Conservation (phyloP, 352 stramenopile genomes). For the Bremia lactucae region DNA sequence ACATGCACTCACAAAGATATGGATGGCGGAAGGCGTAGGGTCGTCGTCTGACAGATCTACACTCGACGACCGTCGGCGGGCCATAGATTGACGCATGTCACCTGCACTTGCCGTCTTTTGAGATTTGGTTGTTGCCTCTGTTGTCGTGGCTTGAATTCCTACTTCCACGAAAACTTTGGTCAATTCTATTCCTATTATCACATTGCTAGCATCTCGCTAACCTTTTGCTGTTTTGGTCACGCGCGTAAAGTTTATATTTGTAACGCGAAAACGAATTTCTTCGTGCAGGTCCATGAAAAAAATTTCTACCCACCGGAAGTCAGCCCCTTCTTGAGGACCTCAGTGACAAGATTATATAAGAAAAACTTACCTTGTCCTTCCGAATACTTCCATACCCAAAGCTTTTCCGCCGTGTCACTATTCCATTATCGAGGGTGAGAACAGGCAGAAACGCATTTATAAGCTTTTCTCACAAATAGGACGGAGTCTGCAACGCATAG, state of each 20-base stretch:
- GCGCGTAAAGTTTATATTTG: slow-evolving; percentile 84
- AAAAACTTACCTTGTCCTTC: slow-evolving; percentile 35
- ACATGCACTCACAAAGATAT: slow-evolving; percentile 52
- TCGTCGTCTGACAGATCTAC: slow-evolving; percentile 78
- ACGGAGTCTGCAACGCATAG: slow-evolving; percentile 81
- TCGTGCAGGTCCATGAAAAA: slow-evolving; percentile 86
- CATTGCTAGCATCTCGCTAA: neutral
- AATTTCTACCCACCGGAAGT: slow-evolving; percentile 27
- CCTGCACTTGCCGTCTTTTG: slow-evolving; percentile 30
- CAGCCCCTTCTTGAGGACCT: neutral
- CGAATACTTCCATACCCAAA: slow-evolving; percentile 85
- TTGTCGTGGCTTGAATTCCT: slow-evolving; percentile 80
- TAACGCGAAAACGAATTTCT: slow-evolving; percentile 80
- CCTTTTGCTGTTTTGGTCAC: slow-evolving; percentile 82
- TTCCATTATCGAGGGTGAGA: neutral
- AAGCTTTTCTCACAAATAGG: too few relatives aligned
- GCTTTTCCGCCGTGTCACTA: slow-evolving; percentile 61
- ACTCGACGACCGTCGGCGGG: slow-evolving; percentile 66
- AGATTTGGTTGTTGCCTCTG: slow-evolving; percentile 63
- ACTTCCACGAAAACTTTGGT: neutral
- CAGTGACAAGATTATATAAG: too few relatives aligned
- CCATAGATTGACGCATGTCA: slow-evolving; percentile 63
- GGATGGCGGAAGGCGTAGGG: slow-evolving; percentile 70
- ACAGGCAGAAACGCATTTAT: slow-evolving; percentile 1
- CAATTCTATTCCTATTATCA: neutral